phyloP scores from a whole-genome alignment of 306 rosid species.

The Cucurbita argyrosperma region DNA sequence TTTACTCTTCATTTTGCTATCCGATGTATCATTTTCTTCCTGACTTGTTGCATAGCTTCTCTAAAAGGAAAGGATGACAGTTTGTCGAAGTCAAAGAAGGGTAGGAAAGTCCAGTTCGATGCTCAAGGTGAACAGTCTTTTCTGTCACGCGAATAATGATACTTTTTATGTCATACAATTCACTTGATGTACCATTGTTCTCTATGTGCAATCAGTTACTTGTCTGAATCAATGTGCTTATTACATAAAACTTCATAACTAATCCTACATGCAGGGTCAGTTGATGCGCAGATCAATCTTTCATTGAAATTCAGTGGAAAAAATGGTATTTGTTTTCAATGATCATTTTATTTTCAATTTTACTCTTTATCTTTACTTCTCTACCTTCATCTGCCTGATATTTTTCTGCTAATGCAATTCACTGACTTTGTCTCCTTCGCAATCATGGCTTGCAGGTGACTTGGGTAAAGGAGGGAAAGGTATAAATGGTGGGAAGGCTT shows the following conservation, averaged over 20 bases:
- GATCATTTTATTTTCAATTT: neutral
- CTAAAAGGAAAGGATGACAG: conserved; percentile 67
- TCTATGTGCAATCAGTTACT: neutral
- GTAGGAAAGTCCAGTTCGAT: conserved; percentile 64
- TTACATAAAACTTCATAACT: neutral
- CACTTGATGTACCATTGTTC: neutral
- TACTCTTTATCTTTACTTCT: neutral
- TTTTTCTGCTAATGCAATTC: neutral
- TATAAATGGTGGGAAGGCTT: conserved; percentile 27
- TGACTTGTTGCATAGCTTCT: conserved; percentile 24
- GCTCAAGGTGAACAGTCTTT: conserved; percentile 31
- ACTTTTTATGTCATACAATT: neutral
- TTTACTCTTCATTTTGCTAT: neutral
- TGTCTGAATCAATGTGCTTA: neutral
- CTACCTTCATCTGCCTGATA: neutral
- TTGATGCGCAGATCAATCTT: neutral
- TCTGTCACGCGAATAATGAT: neutral
- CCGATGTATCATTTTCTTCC: neutral
- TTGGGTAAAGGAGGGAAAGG: conserved; percentile 37
- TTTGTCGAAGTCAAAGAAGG: conserved; percentile 43
- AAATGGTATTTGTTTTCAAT: conserved; percentile 3
- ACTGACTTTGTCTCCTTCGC: neutral
- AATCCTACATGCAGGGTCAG: neutral
- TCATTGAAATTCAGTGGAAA: conserved; percentile 3
- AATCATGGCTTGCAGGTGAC: conserved; percentile 17